Percentiles rank a stretch among this genome's conserved stretches.
Evolutionary conservation across 805 yeast species (phyloP).

Genomic region (Saccharomycopsis javanensis): DNA sequence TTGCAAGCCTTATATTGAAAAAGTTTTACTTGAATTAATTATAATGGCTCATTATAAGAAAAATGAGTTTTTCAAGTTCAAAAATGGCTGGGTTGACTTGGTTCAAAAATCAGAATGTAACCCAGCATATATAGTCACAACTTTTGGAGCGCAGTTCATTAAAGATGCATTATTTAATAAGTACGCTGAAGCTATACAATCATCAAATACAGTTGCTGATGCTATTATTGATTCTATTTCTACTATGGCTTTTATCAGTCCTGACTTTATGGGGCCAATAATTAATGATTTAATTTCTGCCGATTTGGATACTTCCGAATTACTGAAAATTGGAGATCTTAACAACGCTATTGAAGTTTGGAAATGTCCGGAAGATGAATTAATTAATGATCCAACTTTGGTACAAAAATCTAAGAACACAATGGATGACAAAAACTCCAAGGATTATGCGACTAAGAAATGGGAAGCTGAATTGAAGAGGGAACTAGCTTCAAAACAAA

Average conservation of each 20-base stretch:
- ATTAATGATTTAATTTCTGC: slow-evolving; percentile 34
- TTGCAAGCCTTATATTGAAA: slow-evolving; percentile 18
- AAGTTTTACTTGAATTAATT: slow-evolving; percentile 29
- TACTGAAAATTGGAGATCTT: slow-evolving; percentile 31
- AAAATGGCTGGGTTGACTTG: slow-evolving; percentile 70
- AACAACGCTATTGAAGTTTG: slow-evolving; percentile 46
- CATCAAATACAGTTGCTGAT: slow-evolving; percentile 29
- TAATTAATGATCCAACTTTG: slow-evolving; percentile 50
- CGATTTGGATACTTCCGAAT: slow-evolving; percentile 31
- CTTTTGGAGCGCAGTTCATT: slow-evolving; percentile 21
- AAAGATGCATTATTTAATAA: neutral
- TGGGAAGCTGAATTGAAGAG: slow-evolving; percentile 85
- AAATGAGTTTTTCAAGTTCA: slow-evolving; percentile 24
- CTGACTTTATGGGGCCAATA: slow-evolving; percentile 44
- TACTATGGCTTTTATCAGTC: slow-evolving; percentile 47
- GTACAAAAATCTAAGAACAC: slow-evolving; percentile 30
- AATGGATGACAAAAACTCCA: slow-evolving; percentile 55
- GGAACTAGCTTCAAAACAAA: slow-evolving; percentile 49
- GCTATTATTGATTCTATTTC: slow-evolving; percentile 44
- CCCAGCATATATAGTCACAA: slow-evolving; percentile 47
- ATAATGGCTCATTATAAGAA: slow-evolving; percentile 35
- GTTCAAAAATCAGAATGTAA: slow-evolving; percentile 51
- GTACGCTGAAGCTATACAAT: neutral
- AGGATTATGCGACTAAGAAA: slow-evolving; percentile 73
- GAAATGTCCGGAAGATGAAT: slow-evolving; percentile 57